A percentile compares a stretch with the other conserved stretches of the same genome.
Conservation (phyloP, 768 basidiomycete species). For the Psilocybe cubensis region DNA sequence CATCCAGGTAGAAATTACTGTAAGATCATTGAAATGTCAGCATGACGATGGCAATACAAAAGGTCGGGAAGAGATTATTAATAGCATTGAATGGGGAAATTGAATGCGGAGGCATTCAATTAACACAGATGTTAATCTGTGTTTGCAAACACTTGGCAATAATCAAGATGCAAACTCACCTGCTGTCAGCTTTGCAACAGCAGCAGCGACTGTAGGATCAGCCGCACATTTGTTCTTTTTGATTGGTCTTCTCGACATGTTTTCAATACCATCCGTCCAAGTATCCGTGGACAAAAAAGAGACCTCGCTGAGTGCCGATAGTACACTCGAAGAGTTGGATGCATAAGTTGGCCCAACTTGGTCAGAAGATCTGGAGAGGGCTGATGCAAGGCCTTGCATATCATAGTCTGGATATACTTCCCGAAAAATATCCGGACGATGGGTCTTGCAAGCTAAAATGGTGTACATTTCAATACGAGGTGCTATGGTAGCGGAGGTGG, state of each 20-base stretch:
- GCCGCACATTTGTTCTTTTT: slow-evolving; percentile 48
- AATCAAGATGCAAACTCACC: slow-evolving; percentile 42
- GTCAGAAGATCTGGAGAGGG: not conserved
- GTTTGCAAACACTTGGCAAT: slow-evolving; percentile 7
- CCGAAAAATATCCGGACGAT: slow-evolving; percentile 57
- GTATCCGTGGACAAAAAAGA: not conserved
- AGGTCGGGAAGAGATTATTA: not conserved
- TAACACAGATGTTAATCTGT: not conserved
- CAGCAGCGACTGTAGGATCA: slow-evolving; percentile 77
- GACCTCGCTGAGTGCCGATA: not conserved
- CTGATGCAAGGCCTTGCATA: slow-evolving; percentile 4
- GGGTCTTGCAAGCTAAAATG: slow-evolving; percentile 66
- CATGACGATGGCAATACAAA: not conserved
- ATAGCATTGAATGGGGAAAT: not conserved
- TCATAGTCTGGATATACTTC: slow-evolving; percentile 23
- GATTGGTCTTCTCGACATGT: slow-evolving; percentile 3
- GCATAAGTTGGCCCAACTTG: not conserved
- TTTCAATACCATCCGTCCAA: not conserved
- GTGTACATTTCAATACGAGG: slow-evolving; percentile 79
- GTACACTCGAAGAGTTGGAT: not conserved
- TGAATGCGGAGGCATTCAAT: not conserved
- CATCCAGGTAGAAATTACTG: slow-evolving; percentile 66
- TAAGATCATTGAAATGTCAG: slow-evolving; percentile 10
- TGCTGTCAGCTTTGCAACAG: slow-evolving; percentile 66
- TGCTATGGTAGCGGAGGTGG: slow-evolving; percentile 60